Evolutionary conservation across 1,139 yeast genomes (phyloP), one percentile per base, ranked within the genome.

Genomic region (Pichia sp.): DNA sequence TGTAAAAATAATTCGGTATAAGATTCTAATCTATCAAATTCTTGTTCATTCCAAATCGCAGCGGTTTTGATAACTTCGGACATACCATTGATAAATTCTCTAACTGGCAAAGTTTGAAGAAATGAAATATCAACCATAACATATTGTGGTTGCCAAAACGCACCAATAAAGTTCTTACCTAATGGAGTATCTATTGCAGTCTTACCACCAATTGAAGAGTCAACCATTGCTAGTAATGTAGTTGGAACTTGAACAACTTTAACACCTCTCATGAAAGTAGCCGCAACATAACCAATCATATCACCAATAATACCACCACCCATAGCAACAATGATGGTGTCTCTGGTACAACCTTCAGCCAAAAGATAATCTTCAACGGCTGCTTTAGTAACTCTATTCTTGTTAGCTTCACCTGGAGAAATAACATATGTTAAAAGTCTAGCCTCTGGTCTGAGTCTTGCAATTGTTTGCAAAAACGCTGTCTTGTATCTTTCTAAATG

Each of bases 291-390:
- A 5, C 99, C 99, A 57, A 92, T 87, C 98, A 94, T 92, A 62
- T 94, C 99, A 47, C 99, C 99, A 66, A 94, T 90, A 43, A 94
- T 95, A 56, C 99, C 99, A 52, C 99, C 99, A 49, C 98, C 99
- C 50, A 94, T 79, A 4, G 99, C 99, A 47, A 94, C 67, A 48
- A 94, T 81, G 26, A 94, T 90, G 4, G 97, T 89, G 62, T 94
- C 99, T 66, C 98, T 78, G 27, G 97, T 92, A 66, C 99, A 94
- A 26, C 96, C 95, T 59, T 87, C 69, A n/a, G 68, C 61, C 53
- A 94, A 74, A 61, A 94, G 69, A 66, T 76, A 92, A 67, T 94
- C 98, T 67, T 94, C 99, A 48, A 94, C 90, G 24, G 80, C 82
- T 26, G 95, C 97, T 65, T 94, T 94, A 37, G 96, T 89, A 45